Percentiles rank a stretch among this genome's conserved stretches.
Conservation (phyloP, 192 early-diverging fungal genomes). For the Rhizoclosmatium sp. region DNA sequence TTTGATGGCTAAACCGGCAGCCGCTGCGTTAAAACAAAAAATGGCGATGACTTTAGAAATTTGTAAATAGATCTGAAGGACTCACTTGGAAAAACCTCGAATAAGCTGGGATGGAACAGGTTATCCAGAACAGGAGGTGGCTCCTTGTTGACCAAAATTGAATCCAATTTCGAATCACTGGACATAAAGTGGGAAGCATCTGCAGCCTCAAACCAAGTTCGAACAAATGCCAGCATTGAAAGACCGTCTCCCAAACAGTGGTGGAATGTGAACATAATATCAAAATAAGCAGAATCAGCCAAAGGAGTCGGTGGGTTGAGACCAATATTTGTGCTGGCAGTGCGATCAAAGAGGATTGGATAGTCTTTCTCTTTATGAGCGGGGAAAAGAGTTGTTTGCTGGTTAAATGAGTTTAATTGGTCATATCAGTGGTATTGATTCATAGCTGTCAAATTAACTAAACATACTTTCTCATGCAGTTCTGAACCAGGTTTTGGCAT, state of each 20-base stretch:
- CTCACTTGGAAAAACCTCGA: slow-evolving; percentile 53
- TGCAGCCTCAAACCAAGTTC: slow-evolving; percentile 36
- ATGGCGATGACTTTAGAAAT: too few relatives aligned
- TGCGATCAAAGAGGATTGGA: slow-evolving; percentile 7
- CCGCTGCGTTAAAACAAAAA: neutral
- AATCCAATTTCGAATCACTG: slow-evolving; percentile 33
- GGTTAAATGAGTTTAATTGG: neutral
- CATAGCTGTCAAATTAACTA: neutral
- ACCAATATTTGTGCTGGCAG: neutral
- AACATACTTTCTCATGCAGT: slow-evolving; percentile 1
- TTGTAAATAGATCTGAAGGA: neutral
- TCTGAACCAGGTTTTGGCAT: neutral
- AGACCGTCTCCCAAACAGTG: slow-evolving; percentile 58
- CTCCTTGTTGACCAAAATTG: slow-evolving; percentile 21
- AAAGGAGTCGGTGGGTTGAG: neutral
- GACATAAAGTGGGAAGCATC: slow-evolving; percentile 41
- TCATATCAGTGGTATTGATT: too few relatives aligned
- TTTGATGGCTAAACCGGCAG: slow-evolving; percentile 30
- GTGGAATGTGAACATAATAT: slow-evolving; percentile 52
- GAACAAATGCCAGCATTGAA: slow-evolving; percentile 47
- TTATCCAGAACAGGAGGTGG: slow-evolving; percentile 33
- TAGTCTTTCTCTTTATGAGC: neutral
- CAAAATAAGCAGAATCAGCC: slow-evolving; percentile 35
- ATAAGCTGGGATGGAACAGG: slow-evolving; percentile 45
- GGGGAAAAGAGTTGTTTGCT: slow-evolving; percentile 7